phyloP scores from a whole-genome alignment of 2,329 filamentous ascomycete species.

The Paraphaeosphaeria minitans region DNA sequence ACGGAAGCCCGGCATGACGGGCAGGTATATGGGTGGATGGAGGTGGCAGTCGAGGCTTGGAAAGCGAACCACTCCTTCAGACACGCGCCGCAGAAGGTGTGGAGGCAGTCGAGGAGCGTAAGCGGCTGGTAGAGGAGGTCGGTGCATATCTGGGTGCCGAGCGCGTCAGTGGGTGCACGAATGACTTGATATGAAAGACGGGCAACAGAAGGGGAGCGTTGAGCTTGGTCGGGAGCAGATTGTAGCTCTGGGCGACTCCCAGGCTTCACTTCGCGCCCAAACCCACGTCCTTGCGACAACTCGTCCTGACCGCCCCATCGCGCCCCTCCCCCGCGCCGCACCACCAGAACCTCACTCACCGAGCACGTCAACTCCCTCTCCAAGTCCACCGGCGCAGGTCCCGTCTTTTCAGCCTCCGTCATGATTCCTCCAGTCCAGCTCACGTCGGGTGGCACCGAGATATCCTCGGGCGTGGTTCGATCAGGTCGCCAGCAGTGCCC shows the following conservation, averaged over 20 bases:
- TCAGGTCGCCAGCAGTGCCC: constrained; percentile 23
- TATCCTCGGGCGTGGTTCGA: constrained; percentile 5
- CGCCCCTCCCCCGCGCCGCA: constrained; percentile 16
- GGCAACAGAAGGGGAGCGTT: not conserved
- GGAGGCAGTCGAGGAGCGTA: constrained; percentile 88
- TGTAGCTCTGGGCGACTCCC: not conserved
- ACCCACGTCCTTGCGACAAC: not conserved
- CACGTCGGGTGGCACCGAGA: not conserved
- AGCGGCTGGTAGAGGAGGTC: constrained; percentile 91
- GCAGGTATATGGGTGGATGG: constrained; percentile 74
- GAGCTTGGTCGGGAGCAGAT: not conserved
- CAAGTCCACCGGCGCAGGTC: constrained; percentile 65
- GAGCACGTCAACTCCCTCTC: constrained; percentile 96
- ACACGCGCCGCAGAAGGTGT: constrained; percentile 95
- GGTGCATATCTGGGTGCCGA: constrained; percentile 78
- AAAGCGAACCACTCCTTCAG: constrained; percentile 94
- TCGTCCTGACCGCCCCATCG: not conserved
- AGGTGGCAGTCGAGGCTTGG: constrained; percentile 67
- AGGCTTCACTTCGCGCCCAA: not conserved
- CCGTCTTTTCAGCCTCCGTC: constrained; percentile 42
- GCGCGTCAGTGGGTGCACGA: constrained; percentile 28
- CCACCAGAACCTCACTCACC: constrained; percentile 61
- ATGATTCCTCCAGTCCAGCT: constrained; percentile 25
- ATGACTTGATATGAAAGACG: constrained; percentile 17
- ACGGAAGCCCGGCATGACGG: constrained; percentile 89